Evolutionary conservation across 768 basidiomycete species (phyloP).

Genomic region (Boletus sensibilis): DNA sequence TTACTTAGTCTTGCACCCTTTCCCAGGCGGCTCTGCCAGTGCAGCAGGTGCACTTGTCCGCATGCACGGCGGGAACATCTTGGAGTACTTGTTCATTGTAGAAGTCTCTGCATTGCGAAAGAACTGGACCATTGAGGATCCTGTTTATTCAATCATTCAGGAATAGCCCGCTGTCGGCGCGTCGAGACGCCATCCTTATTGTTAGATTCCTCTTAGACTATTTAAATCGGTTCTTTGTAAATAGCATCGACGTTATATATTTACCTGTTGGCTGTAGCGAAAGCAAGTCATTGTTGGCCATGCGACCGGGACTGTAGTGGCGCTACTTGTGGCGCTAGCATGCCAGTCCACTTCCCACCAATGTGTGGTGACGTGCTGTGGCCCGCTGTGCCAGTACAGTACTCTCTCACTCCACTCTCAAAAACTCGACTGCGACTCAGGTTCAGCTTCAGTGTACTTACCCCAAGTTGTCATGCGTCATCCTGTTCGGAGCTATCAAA

Average conservation of each 20-base stretch:
- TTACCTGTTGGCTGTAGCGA: not conserved
- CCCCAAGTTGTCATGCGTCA: no score
- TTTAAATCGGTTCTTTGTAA: constrained; percentile 2
- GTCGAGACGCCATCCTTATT: constrained; percentile 27
- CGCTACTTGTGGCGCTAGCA: not conserved
- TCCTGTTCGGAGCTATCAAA: no score
- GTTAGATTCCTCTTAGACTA: not conserved
- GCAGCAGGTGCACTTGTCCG: constrained; percentile 89
- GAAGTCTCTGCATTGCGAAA: constrained; percentile 74
- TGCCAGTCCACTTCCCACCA: no score
- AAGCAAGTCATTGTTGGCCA: not conserved
- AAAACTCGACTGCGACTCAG: no score
- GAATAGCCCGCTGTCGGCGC: constrained; percentile 36
- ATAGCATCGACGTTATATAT: not conserved
- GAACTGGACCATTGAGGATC: constrained; percentile 70
- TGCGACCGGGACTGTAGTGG: no score
- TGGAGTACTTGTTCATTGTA: constrained; percentile 95
- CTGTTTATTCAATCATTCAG: constrained; percentile 86
- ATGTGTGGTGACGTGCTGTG: no score
- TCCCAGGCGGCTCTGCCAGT: constrained; percentile 83
- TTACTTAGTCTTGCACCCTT: constrained; percentile 6
- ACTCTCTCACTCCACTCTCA: no score
- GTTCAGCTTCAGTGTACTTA: no score
- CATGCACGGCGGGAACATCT: constrained; percentile 76
- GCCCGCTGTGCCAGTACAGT: no score